A percentile compares a stretch with the other conserved stretches of the same genome.
Evolutionary conservation across 495 filamentous ascomycete genomes (phyloP).

Genomic region (Pseudevernia furfuracea): DNA sequence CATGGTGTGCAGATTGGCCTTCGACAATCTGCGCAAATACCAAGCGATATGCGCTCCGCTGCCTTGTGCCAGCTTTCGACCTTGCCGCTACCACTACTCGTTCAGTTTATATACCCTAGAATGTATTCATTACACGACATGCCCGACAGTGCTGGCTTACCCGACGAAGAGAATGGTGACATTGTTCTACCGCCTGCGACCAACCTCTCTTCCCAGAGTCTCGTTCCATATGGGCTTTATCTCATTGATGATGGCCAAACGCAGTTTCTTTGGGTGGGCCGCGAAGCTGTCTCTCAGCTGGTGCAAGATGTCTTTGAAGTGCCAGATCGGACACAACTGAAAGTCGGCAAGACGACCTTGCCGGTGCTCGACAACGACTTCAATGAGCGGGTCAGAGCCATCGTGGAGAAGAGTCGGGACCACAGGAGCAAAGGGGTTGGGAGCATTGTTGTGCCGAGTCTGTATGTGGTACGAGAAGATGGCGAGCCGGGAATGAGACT

Average conservation of each 20-base stretch:
- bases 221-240: slow-evolving; percentile 93
- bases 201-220: slow-evolving; percentile 79
- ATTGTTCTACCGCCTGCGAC: slow-evolving; percentile 76
- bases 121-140: slow-evolving; percentile 96
- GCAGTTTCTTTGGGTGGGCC: slow-evolving; percentile 95
- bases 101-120: slow-evolving; percentile 94
- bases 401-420: slow-evolving; percentile 85
- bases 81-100: slow-evolving; percentile 79
- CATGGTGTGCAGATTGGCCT: slow-evolving; percentile 62
- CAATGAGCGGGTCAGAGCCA: slow-evolving; percentile 84
- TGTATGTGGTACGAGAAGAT: slow-evolving; percentile 91
- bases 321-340: slow-evolving; percentile 67
- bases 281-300: slow-evolving; percentile 85
- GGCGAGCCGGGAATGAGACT: slow-evolving; percentile 90
- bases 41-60: slow-evolving; percentile 88
- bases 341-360: slow-evolving; percentile 80
- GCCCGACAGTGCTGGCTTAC: slow-evolving; percentile 86
- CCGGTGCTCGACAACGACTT: slow-evolving; percentile 91
- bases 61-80: slow-evolving; percentile 90
- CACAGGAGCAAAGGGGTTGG: slow-evolving; percentile 77
- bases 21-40: slow-evolving; percentile 91
- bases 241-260: slow-evolving; percentile 96
- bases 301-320: slow-evolving; percentile 84
- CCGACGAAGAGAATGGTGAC: slow-evolving; percentile 76
- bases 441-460: slow-evolving; percentile 81